phyloP scores from a whole-genome alignment of 1,284 basidiomycete genomes.

The Leccinum pallidistipes region DNA sequence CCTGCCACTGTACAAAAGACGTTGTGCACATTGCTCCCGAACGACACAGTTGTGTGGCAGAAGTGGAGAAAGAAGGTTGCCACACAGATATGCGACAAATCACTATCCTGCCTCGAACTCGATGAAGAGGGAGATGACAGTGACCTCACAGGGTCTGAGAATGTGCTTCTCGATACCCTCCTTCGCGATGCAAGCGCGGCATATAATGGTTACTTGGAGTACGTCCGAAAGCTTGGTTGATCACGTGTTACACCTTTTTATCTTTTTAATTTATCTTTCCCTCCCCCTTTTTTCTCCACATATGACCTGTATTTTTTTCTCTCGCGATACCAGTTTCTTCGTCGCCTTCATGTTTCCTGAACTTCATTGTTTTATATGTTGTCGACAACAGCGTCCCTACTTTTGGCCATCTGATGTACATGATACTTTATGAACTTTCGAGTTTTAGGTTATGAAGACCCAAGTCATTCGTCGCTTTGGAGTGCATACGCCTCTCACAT shows the following conservation, averaged over 20 bases:
- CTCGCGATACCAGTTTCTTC: not conserved
- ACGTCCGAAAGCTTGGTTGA: not conserved
- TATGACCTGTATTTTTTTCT: not conserved
- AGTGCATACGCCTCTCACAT: not conserved
- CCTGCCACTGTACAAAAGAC: slow-evolving; percentile 6
- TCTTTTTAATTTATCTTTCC: not conserved
- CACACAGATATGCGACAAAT: slow-evolving; percentile 9
- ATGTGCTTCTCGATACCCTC: slow-evolving; percentile 3
- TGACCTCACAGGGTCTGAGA: not conserved
- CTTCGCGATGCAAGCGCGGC: slow-evolving; percentile 14
- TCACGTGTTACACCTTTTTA: not conserved
- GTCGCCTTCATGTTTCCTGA: not conserved
- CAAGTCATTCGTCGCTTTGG: not conserved
- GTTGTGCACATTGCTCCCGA: slow-evolving; percentile 16
- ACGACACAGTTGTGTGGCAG: slow-evolving; percentile 27
- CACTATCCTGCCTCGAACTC: not conserved
- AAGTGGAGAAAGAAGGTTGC: slow-evolving; percentile 23
- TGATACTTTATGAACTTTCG: too few relatives aligned
- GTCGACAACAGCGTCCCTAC: not conserved
- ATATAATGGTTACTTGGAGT: slow-evolving; percentile 9
- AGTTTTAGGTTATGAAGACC: too few relatives aligned
- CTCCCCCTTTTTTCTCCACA: not conserved
- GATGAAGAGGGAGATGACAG: slow-evolving; percentile 1
- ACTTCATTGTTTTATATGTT: not conserved
- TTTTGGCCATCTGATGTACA: not conserved